phyloP scores from a whole-genome alignment of 192 early-diverging fungal species.

The Geosiphon pyriformis region DNA sequence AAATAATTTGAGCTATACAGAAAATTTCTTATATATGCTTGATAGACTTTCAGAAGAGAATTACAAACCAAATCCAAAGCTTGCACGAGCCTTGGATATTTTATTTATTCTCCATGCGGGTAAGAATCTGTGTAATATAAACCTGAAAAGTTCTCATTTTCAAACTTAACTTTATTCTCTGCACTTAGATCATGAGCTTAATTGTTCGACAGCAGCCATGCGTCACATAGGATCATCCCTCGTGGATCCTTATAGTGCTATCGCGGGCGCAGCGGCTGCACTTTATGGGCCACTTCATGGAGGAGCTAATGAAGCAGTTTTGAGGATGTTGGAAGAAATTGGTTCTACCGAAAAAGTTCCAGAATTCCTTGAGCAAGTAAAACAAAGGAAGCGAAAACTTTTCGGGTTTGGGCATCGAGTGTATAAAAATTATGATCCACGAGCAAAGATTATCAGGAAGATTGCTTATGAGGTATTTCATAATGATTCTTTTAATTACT shows the following conservation, averaged over 20 bases:
- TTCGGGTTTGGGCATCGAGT: slow-evolving; percentile 58
- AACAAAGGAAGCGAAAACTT: slow-evolving; percentile 49
- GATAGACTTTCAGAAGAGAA: slow-evolving; percentile 54
- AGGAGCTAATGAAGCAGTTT: slow-evolving; percentile 60
- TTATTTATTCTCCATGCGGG: slow-evolving; percentile 70
- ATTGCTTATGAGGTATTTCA: slow-evolving; percentile 53
- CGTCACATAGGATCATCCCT: slow-evolving; percentile 56
- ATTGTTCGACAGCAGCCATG: slow-evolving; percentile 56
- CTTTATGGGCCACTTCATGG: slow-evolving; percentile 65
- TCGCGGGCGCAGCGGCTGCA: slow-evolving; percentile 57
- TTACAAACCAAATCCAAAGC: slow-evolving; percentile 52
- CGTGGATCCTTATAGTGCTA: slow-evolving; percentile 57
- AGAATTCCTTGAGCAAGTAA: slow-evolving; percentile 55
- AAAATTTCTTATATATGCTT: slow-evolving; percentile 69
- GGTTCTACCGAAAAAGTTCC: slow-evolving; percentile 52
- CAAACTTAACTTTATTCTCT: neutral
- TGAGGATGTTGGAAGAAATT: slow-evolving; percentile 62
- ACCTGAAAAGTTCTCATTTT: slow-evolving; percentile 30
- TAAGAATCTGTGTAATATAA: slow-evolving; percentile 44
- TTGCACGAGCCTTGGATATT: slow-evolving; percentile 58
- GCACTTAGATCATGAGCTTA: slow-evolving; percentile 30
- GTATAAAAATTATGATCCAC: slow-evolving; percentile 64
- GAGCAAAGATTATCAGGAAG: slow-evolving; percentile 55
- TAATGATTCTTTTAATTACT: neutral
- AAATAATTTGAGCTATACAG: slow-evolving; percentile 51